Evolutionary conservation across 139 green algal genomes (phyloP).

Genomic region (Coelastrella sp.): DNA sequence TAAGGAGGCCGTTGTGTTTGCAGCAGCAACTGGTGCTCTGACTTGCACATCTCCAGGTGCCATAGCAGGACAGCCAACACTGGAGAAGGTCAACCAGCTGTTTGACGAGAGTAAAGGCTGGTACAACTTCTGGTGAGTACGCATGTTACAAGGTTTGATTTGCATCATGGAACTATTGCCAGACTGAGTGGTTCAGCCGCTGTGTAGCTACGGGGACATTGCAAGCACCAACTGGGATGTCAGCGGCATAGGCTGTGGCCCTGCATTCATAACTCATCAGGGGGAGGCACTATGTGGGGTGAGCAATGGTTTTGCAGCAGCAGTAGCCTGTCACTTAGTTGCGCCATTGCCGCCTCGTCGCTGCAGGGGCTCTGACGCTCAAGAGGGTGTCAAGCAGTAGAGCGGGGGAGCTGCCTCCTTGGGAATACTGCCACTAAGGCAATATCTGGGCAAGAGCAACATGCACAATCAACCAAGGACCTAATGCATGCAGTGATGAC

Average conservation of each 20-base stretch:
- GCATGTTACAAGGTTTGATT: neutral
- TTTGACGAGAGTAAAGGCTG: slow-evolving; percentile 56
- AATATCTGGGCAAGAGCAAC: neutral
- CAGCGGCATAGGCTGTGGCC: too few relatives aligned
- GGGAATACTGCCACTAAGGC: neutral
- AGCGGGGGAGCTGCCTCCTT: neutral
- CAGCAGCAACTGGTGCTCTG: slow-evolving; percentile 60
- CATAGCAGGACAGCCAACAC: slow-evolving; percentile 80
- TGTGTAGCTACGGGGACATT: too few relatives aligned
- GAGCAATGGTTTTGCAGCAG: too few relatives aligned
- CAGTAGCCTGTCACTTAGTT: too few relatives aligned
- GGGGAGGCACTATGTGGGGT: too few relatives aligned
- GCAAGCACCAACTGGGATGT: too few relatives aligned
- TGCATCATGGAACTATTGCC: neutral
- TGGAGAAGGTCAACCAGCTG: slow-evolving; percentile 68
- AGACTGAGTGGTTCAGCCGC: neutral
- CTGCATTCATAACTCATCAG: too few relatives aligned
- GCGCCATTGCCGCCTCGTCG: neutral
- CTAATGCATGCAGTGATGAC: too few relatives aligned
- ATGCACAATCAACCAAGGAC: neutral
- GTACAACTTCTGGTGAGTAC: slow-evolving; percentile 61
- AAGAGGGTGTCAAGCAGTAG: neutral
- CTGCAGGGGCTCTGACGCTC: neutral
- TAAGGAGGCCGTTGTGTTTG: slow-evolving; percentile 74
- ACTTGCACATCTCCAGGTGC: slow-evolving; percentile 80